A percentile compares a stretch with the other conserved stretches of the same genome.
phyloP scores from a whole-genome alignment of 768 basidiomycete species.

The Termitomyces sp. region DNA sequence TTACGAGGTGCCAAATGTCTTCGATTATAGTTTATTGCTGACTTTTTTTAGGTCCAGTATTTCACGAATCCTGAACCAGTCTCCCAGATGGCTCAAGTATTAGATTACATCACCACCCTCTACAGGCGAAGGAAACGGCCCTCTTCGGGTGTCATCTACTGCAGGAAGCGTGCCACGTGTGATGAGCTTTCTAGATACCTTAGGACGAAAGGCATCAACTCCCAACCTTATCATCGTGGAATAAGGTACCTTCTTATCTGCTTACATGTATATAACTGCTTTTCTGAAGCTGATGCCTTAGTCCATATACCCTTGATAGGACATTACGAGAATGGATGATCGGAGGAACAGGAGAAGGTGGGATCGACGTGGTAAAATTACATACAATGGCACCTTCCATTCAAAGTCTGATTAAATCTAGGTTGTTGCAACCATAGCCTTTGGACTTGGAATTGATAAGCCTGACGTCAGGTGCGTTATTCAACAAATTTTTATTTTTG shows the following conservation, averaged over 20 bases:
- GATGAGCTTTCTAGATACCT: constrained; percentile 62
- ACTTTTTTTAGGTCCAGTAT: constrained; percentile 54
- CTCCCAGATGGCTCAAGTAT: constrained; percentile 58
- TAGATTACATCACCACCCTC: constrained; percentile 58
- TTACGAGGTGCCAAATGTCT: constrained; percentile 56
- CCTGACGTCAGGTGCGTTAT: constrained; percentile 55
- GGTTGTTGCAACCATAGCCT: constrained; percentile 80
- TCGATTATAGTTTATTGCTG: not conserved
- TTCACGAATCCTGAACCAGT: constrained; percentile 42
- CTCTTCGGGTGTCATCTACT: constrained; percentile 75
- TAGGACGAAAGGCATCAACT: constrained; percentile 58
- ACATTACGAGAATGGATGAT: constrained; percentile 56
- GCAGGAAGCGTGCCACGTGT: constrained; percentile 61
- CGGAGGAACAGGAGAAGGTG: constrained; percentile 44
- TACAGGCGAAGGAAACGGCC: constrained; percentile 51
- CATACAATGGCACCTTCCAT: not conserved
- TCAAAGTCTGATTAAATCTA: constrained; percentile 15
- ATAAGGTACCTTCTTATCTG: constrained; percentile 36
- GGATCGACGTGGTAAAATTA: constrained; percentile 55
- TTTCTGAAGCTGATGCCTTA: constrained; percentile 16
- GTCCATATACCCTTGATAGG: constrained; percentile 44
- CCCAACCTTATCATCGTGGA: constrained; percentile 72
- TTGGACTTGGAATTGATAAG: constrained; percentile 87
- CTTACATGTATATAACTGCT: not conserved
- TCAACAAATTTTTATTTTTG: not conserved